Evolutionary conservation across 2,329 filamentous ascomycete species (phyloP), one percentile per base, ranked within the genome.

Genomic region (Endothia cerciana): DNA sequence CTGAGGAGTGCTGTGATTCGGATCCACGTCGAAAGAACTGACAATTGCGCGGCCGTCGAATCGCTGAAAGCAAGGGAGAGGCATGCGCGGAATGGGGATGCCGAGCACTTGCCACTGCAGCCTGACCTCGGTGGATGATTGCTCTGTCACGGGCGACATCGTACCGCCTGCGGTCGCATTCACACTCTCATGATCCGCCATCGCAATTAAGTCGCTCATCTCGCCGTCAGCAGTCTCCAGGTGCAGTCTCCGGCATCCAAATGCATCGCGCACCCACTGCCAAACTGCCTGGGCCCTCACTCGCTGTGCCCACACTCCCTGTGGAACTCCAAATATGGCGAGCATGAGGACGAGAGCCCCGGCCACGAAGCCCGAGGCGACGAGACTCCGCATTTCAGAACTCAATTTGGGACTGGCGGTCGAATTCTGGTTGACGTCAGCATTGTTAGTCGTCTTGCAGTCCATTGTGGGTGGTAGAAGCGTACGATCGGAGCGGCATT

Each of bases 401-500:
- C 41, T 43, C 5, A 22, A 11, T 36, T 36, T 36, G 51, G 28
- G 15, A 36, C 28, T 10, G 10, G 51, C 28, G 4, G 30, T n/a
- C 30, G 19, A 19, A 6, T 36, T 4, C 51, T 55, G 28, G 13
- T 36, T 8, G 28, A 17, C 3, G 5, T 55, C 17, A 55, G 51
- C 30, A 55, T 33, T 19, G 28, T 30, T 11, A 19, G 5, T 33
- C 28, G 49, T 28, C 1, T 13, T n/a, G 49, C 13, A 53, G 17
- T 53, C 28, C 3, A 1, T 5, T 55, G 51, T 22, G 25, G 19
- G 55, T 3, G n/a, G 17, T 5, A 13, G 10, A 57, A 38, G 28
- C 57, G 25, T 59, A 59, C 57, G n/a, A 45, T 22, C 8, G 57
- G 57, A 41, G 40, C 57, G 30, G 57, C 25, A 30, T 33, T n/a